Conservation (phyloP, 169 alveolate genomes). For the Babesia divergens region DNA sequence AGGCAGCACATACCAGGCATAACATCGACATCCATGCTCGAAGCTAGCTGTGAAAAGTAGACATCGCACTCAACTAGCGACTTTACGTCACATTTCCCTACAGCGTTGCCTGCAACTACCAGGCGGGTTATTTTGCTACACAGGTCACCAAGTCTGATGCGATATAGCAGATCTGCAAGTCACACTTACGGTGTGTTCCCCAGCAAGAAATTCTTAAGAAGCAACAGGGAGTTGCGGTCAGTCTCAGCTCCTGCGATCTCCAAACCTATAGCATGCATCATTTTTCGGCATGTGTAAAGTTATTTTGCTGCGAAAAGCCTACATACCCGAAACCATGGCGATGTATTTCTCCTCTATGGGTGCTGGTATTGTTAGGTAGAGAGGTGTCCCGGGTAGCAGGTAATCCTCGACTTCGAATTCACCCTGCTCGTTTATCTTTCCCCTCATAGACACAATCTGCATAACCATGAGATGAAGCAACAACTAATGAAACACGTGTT, state of each 20-base stretch:
- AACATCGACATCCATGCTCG: constrained; percentile 50
- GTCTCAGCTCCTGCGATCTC: constrained; percentile 12
- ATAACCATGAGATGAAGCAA: not conserved
- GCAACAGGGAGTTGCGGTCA: constrained; percentile 31
- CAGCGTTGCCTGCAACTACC: constrained; percentile 63
- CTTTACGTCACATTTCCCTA: constrained; percentile 50
- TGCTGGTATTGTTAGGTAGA: constrained; percentile 4
- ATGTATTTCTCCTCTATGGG: constrained; percentile 45
- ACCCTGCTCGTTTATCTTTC: constrained; percentile 41
- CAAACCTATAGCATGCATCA: constrained; percentile 31
- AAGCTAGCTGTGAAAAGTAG: constrained; percentile 53
- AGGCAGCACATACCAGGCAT: constrained; percentile 58
- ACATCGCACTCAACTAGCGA: constrained; percentile 40
- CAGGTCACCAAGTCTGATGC: constrained; percentile 12
- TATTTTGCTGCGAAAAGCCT: not conserved
- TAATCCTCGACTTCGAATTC: constrained; percentile 54
- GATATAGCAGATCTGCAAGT: not conserved
- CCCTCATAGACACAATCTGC: constrained; percentile 54
- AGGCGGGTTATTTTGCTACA: constrained; percentile 48
- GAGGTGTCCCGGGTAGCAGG: constrained; percentile 56
- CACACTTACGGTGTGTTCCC: constrained; percentile 48
- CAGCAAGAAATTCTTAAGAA: constrained; percentile 34
- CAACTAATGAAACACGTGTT: too few species aligned
- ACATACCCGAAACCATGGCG: constrained; percentile 53
- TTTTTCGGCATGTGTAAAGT: not conserved